phyloP scores from a whole-genome alignment of 495 filamentous ascomycete species.

The Aeminium ludgeri region DNA sequence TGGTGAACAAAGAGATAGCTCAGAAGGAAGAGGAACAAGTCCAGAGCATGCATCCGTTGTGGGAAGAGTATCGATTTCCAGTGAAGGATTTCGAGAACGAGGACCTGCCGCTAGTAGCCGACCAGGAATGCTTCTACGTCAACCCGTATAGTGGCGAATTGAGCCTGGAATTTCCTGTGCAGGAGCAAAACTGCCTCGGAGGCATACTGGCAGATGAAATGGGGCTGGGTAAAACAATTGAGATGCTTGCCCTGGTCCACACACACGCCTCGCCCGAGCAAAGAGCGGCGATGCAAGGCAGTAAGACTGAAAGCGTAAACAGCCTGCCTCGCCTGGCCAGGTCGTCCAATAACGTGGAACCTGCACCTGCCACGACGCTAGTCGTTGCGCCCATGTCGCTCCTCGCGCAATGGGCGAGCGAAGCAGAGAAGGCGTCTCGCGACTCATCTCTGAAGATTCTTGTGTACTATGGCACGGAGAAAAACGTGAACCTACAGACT shows the following conservation, averaged over 20 bases:
- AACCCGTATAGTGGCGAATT: conserved; percentile 94
- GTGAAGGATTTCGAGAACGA: conserved; percentile 72
- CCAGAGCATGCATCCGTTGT: conserved; percentile 83
- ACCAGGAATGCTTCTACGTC: conserved; percentile 67
- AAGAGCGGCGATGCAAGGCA: conserved; percentile 6
- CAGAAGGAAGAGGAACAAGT: conserved; percentile 38
- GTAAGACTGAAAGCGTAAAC: conserved; percentile 30
- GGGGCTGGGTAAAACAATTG: conserved; percentile 85
- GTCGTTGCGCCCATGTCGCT: conserved; percentile 92
- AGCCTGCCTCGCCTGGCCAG: conserved; percentile 42
- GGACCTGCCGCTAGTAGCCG: conserved; percentile 43
- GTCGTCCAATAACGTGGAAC: conserved; percentile 34
- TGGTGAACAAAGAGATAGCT: conserved; percentile 82
- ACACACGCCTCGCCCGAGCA: conserved; percentile 44
- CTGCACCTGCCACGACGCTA: conserved; percentile 76
- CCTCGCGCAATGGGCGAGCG: conserved; percentile 88
- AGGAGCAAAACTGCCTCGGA: conserved; percentile 88
- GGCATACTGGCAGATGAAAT: conserved; percentile 76
- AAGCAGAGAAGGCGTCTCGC: conserved; percentile 74
- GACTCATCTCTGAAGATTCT: conserved; percentile 64
- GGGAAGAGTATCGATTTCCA: conserved; percentile 92
- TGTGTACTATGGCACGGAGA: conserved; percentile 83
- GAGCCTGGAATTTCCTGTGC: conserved; percentile 77
- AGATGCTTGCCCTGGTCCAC: conserved; percentile 90
- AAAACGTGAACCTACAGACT: conserved; percentile 52